phyloP scores from a whole-genome alignment of 2,329 filamentous ascomycete species.

The Drechslera avenae region DNA sequence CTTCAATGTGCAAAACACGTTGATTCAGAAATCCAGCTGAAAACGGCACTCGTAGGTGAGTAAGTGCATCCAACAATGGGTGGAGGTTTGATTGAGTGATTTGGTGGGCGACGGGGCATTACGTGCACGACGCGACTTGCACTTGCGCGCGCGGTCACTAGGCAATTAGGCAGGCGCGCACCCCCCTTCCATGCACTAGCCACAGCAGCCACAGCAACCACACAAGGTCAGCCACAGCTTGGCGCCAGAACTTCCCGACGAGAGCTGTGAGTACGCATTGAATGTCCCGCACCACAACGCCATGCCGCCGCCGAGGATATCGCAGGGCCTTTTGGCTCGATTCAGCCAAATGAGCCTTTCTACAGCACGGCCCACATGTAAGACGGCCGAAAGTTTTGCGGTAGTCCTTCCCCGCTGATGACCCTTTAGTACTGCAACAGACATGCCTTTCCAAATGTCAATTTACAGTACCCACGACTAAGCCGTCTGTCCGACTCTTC shows the following conservation, averaged over 20 bases:
- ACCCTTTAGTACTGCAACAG: conserved; percentile 22
- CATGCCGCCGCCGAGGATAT: conserved; percentile 52
- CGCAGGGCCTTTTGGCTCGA: conserved; percentile 40
- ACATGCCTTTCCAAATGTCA: conserved; percentile 38
- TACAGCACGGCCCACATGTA: conserved; percentile 33
- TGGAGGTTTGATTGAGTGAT: conserved; percentile 3
- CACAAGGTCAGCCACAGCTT: conserved; percentile 19
- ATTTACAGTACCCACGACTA: conserved; percentile 37
- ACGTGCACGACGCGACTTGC: conserved; percentile 26
- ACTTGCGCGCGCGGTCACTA: conserved; percentile 17
- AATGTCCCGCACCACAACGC: conserved; percentile 12
- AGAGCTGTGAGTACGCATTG: background rate
- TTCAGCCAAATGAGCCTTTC: conserved; percentile 38
- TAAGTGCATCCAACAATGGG: conserved; percentile 2
- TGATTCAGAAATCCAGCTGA: background rate
- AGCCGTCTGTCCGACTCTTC: conserved; percentile 62
- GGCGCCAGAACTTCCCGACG: conserved; percentile 33
- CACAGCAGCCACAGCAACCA: conserved; percentile 12
- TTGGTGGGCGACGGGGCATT: conserved; percentile 11
- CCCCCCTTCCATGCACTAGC: conserved; percentile 12
- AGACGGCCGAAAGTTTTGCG: conserved; percentile 4
- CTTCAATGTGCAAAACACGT: conserved; percentile 1
- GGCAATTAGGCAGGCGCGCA: conserved; percentile 17
- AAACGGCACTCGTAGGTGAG: background rate
- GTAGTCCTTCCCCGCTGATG: conserved; percentile 12